phyloP scores from a whole-genome alignment of 306 rosid species.

The Vicia faba region DNA sequence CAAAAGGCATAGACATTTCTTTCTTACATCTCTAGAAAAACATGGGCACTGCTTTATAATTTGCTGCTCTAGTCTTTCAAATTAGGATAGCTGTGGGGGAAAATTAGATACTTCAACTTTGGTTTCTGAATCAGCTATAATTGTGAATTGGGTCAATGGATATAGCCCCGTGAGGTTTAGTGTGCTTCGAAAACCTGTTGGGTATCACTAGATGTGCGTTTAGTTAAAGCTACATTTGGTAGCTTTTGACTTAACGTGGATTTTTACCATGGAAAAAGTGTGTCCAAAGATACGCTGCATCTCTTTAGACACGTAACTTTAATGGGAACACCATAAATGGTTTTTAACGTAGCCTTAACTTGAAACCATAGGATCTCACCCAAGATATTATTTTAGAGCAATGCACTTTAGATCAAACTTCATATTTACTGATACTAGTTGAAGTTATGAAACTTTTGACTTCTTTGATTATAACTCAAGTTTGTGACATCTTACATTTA shows the following conservation, averaged over 20 bases:
- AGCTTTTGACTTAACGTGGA: too few species aligned
- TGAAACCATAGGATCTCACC: constrained; percentile 18
- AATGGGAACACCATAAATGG: background rate
- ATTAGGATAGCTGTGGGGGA: background rate
- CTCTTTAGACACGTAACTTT: background rate
- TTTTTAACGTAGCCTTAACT: constrained; percentile 10
- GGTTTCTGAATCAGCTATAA: constrained; percentile 3
- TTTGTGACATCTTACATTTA: too few species aligned
- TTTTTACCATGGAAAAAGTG: too few species aligned
- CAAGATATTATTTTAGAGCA: constrained; percentile 5
- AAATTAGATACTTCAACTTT: background rate
- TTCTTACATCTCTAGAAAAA: background rate
- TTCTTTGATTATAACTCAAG: too few species aligned
- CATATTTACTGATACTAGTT: too few species aligned
- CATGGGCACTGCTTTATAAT: constrained; percentile 11
- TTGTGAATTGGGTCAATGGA: background rate
- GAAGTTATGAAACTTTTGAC: too few species aligned
- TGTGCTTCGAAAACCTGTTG: too few species aligned
- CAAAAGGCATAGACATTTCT: constrained; percentile 19
- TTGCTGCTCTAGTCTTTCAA: constrained; percentile 7
- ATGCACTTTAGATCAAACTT: background rate
- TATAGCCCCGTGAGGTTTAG: background rate
- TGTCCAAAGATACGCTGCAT: background rate
- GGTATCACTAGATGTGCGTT: too few species aligned
- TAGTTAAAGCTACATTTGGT: too few species aligned